phyloP scores from a whole-genome alignment of 306 rosid species.

The Vigna nakashimae region DNA sequence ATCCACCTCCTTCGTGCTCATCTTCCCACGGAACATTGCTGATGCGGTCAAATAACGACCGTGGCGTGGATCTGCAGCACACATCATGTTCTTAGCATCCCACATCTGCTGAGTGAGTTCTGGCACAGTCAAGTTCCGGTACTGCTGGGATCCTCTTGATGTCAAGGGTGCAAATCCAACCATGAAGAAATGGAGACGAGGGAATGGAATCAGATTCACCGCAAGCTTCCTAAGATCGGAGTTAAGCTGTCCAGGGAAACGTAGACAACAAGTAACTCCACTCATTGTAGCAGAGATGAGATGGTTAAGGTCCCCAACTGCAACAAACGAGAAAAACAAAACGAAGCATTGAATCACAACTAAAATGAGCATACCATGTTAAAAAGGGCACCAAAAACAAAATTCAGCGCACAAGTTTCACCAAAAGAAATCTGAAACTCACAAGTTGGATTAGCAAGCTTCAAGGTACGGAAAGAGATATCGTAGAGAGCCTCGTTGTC shows the following conservation, averaged over 20 bases:
- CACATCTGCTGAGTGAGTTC: slow-evolving; percentile 66
- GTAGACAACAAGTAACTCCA: slow-evolving; percentile 86
- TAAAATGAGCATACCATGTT: neutral
- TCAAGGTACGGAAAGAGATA: slow-evolving; percentile 87
- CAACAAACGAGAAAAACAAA: neutral
- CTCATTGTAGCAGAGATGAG: slow-evolving; percentile 91
- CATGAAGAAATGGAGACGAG: slow-evolving; percentile 89
- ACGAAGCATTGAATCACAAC: neutral
- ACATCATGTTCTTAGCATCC: slow-evolving; percentile 76
- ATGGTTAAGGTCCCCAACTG: slow-evolving; percentile 91
- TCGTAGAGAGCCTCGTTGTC: slow-evolving; percentile 91
- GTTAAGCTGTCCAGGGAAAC: slow-evolving; percentile 90
- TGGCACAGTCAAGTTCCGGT: slow-evolving; percentile 67
- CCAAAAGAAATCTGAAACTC: slow-evolving; percentile 35
- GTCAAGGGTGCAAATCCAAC: slow-evolving; percentile 93
- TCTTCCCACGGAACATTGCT: slow-evolving; percentile 91
- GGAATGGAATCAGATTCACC: slow-evolving; percentile 87
- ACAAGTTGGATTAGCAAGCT: slow-evolving; percentile 84
- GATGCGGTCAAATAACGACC: slow-evolving; percentile 88
- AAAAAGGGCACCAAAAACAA: slow-evolving; percentile 9
- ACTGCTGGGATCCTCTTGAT: slow-evolving; percentile 91
- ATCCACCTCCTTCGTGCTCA: slow-evolving; percentile 93
- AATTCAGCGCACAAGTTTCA: slow-evolving; percentile 33
- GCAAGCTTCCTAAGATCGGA: slow-evolving; percentile 75
- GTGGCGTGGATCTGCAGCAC: slow-evolving; percentile 92